These are phyloP conservation scores for Barnettozyma salicaria DNA, from an alignment of 805 yeast genomes.

Conservation along the genomic window DNA sequence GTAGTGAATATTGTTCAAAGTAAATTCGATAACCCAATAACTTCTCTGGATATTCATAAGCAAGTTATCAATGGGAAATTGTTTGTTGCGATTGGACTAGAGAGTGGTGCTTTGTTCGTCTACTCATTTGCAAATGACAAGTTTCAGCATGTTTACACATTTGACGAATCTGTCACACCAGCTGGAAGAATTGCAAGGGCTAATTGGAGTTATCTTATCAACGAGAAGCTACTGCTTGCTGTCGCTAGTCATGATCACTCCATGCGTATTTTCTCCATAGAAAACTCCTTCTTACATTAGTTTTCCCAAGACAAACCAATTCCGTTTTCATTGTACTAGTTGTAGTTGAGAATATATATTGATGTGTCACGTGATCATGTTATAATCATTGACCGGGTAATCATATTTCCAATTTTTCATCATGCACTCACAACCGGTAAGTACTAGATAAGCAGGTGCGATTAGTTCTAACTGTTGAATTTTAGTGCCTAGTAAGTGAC, in stretches of 20 bases:
- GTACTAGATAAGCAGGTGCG: too few species aligned
- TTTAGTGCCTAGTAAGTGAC: too few species aligned
- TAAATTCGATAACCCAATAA: slow-evolving; percentile 54
- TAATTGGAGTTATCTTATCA: slow-evolving; percentile 40
- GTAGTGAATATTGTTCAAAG: slow-evolving; percentile 34
- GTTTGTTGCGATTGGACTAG: slow-evolving; percentile 61
- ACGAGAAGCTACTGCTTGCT: slow-evolving; percentile 38
- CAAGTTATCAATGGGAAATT: slow-evolving; percentile 26
- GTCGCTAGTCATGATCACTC: slow-evolving; percentile 66
- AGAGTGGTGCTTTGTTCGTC: slow-evolving; percentile 53
- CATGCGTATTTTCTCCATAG: slow-evolving; percentile 32
- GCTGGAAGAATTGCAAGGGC: slow-evolving; percentile 57
- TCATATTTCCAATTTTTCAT: too few species aligned
- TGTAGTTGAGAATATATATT: too few species aligned
- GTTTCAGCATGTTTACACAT: slow-evolving; percentile 26
- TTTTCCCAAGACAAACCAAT: too few species aligned
- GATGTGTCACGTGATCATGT: too few species aligned
- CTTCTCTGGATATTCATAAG: slow-evolving; percentile 53
- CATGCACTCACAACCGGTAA: too few species aligned
- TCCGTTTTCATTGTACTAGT: too few species aligned
- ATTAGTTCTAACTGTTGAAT: too few species aligned
- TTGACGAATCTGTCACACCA: slow-evolving; percentile 45
- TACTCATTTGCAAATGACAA: slow-evolving; percentile 31
- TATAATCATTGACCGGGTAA: too few species aligned
- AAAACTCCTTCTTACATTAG: slow-evolving; percentile 6